Conservation (phyloP, 2,329 filamentous ascomycete species). For the Colletotrichum tanaceti region DNA sequence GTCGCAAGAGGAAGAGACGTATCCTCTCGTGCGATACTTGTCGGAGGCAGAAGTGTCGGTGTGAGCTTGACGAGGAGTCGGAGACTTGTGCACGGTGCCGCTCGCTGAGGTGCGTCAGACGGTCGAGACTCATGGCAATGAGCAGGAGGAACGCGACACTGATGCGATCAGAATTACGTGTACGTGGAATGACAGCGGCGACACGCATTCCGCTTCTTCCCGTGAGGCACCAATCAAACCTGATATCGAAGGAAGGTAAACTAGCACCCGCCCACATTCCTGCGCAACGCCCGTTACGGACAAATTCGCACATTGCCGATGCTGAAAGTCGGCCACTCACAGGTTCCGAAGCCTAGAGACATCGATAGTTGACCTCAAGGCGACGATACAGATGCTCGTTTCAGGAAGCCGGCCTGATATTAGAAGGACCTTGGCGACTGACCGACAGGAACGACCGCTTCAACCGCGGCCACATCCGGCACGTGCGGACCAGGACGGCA, state of each 20-base stretch:
- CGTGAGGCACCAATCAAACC: constrained; percentile 23
- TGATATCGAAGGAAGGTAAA: constrained; percentile 31
- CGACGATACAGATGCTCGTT: constrained; percentile 31
- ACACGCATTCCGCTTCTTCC: constrained; percentile 33
- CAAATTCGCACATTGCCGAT: neutral
- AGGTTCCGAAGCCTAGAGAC: constrained; percentile 34
- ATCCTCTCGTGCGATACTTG: constrained; percentile 41
- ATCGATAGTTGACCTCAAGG: constrained; percentile 29
- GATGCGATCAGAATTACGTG: constrained; percentile 26
- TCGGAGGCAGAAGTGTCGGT: constrained; percentile 38
- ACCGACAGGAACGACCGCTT: constrained; percentile 11
- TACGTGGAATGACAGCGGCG: constrained; percentile 39
- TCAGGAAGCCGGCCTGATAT: constrained; percentile 22
- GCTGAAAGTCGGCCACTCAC: neutral
- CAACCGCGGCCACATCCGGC: too few species aligned
- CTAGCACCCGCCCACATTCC: neutral
- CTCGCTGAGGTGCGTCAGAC: constrained; percentile 31
- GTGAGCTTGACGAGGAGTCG: constrained; percentile 37
- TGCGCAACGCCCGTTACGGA: neutral
- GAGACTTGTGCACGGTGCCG: constrained; percentile 38
- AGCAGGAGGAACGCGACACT: neutral
- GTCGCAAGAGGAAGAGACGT: constrained; percentile 35
- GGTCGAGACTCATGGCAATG: neutral
- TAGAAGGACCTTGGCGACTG: constrained; percentile 1
- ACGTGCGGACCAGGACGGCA: constrained; percentile 7